phyloP scores from a whole-genome alignment of 352 stramenopile species.

The Phytophthora quininea region DNA sequence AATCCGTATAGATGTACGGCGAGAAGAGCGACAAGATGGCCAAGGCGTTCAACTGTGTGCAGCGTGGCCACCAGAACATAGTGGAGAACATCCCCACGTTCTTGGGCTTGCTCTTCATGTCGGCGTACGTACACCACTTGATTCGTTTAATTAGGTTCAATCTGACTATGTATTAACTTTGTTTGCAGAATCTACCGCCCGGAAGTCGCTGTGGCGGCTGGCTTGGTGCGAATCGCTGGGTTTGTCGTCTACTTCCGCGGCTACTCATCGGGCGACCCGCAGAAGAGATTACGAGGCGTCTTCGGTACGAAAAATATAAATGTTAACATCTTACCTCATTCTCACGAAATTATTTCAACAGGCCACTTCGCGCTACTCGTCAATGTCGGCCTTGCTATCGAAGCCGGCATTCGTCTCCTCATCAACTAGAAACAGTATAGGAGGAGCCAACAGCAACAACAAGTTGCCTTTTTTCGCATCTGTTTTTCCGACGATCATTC shows the following conservation, averaged over 20 bases:
- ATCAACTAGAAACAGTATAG: no score
- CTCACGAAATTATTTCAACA: no score
- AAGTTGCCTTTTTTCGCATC: not conserved
- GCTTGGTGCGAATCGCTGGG: constrained; percentile 55
- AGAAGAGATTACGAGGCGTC: constrained; percentile 60
- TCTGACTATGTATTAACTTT: not conserved
- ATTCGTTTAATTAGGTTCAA: no score
- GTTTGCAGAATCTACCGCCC: constrained; percentile 61
- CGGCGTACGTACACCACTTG: constrained; percentile 42
- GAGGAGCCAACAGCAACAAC: not conserved
- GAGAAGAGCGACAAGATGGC: constrained; percentile 38
- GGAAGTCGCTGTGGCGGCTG: constrained; percentile 58
- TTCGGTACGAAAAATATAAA: constrained; percentile 46
- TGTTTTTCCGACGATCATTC: no score
- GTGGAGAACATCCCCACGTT: constrained; percentile 88
- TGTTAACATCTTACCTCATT: no score
- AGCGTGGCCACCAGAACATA: constrained; percentile 71
- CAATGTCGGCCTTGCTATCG: no score
- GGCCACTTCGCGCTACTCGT: no score
- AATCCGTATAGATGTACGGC: not conserved
- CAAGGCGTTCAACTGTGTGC: not conserved
- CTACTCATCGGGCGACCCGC: constrained; percentile 65
- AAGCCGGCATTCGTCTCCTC: no score
- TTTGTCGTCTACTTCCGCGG: constrained; percentile 74
- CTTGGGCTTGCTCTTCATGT: constrained; percentile 58